These are phyloP conservation scores for Wickerhamiella australiensis DNA, from an alignment of 805 yeast species.

Conservation along the genomic window DNA sequence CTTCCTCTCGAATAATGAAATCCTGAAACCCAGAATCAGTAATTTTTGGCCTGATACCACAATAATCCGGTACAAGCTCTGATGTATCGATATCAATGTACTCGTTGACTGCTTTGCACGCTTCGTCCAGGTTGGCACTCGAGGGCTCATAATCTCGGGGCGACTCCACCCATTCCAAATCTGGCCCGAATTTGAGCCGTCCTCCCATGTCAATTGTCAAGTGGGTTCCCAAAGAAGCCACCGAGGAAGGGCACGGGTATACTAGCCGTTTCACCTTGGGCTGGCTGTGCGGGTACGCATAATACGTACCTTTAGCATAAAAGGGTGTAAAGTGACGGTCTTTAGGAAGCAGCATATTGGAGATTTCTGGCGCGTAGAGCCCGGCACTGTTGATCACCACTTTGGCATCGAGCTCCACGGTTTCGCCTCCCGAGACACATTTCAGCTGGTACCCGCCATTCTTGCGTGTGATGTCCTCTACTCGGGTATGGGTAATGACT, in stretches of 20 bases:
- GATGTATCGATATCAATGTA: conserved; percentile 44
- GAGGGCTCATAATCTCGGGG: conserved; percentile 26
- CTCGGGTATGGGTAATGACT: conserved; percentile 49
- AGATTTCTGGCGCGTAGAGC: conserved; percentile 54
- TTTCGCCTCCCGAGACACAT: conserved; percentile 19
- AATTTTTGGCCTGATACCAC: conserved; percentile 79
- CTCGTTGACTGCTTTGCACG: conserved; percentile 45
- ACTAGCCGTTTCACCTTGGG: conserved; percentile 46
- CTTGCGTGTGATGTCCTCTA: conserved; percentile 30
- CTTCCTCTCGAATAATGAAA: conserved; percentile 58
- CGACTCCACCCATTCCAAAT: conserved; percentile 59
- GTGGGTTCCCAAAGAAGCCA: conserved; percentile 75
- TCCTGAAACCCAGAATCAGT: conserved; percentile 44
- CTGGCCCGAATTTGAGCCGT: conserved; percentile 75
- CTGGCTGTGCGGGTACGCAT: conserved; percentile 37
- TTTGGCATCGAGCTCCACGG: conserved; percentile 32
- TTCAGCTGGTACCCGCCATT: conserved; percentile 16
- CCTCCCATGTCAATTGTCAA: conserved; percentile 75
- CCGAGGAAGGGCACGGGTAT: conserved; percentile 71
- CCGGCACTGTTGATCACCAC: conserved; percentile 72
- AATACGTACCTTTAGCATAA: conserved; percentile 82
- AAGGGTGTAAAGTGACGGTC: conserved; percentile 45
- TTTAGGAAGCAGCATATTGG: conserved; percentile 56
- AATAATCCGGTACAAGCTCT: conserved; percentile 52
- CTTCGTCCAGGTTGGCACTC: conserved; percentile 38